phyloP scores from a whole-genome alignment of 2,329 filamentous ascomycete genomes.

The Beauveria bassiana region DNA sequence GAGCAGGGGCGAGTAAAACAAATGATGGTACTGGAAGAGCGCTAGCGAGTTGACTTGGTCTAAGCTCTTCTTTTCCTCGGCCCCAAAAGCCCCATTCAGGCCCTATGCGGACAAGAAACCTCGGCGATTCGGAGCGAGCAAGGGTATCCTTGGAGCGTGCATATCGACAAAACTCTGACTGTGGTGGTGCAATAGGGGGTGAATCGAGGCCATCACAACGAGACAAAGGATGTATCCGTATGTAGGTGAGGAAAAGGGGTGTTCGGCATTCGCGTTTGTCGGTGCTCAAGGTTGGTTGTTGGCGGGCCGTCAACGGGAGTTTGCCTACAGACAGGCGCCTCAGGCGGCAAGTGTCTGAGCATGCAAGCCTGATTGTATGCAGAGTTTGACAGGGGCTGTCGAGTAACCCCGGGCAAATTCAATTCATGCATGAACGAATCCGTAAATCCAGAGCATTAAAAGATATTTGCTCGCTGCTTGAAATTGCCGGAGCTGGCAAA shows the following conservation, averaged over 20 bases:
- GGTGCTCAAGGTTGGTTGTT: neutral
- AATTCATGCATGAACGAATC: no score
- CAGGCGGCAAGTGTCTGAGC: no score
- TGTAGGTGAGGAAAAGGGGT: neutral
- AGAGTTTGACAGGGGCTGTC: no score
- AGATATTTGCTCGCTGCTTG: no score
- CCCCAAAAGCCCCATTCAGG: neutral
- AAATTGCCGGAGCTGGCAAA: neutral
- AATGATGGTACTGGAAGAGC: neutral
- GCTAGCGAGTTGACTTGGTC: neutral
- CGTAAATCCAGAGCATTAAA: no score
- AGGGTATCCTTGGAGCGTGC: neutral
- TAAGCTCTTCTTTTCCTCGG: constrained; percentile 1
- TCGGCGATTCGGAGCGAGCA: neutral
- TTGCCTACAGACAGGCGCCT: neutral
- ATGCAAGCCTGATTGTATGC: no score
- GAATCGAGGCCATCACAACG: neutral
- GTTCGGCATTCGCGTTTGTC: neutral
- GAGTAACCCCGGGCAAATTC: no score
- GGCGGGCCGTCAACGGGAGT: neutral
- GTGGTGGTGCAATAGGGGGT: neutral
- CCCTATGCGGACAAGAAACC: neutral
- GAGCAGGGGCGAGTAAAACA: neutral
- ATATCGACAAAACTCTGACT: neutral
- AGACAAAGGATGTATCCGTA: neutral